phyloP scores from a whole-genome alignment of 108 stramenopile species.

The Skeletonema grethae region DNA sequence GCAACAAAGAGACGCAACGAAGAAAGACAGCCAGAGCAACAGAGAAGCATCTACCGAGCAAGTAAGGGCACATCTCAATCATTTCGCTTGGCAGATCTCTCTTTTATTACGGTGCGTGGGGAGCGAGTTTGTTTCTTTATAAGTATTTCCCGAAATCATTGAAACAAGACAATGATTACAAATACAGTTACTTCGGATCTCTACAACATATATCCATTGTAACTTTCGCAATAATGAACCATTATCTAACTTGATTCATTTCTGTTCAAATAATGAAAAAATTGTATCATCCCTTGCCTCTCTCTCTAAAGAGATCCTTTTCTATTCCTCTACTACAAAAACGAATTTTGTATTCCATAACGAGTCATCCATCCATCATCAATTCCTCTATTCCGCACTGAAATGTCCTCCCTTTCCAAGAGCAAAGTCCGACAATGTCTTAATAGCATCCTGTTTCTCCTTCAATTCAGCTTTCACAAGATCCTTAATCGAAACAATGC shows the following conservation, averaged over 20 bases:
- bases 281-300: neutral
- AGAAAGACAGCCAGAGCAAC: too few species aligned
- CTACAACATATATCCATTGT: neutral
- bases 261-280: neutral
- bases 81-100: too few species aligned
- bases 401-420: constrained; percentile 58
- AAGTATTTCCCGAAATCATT: too few species aligned
- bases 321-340: neutral
- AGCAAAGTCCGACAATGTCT: constrained; percentile 48
- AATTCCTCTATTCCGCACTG: constrained; percentile 37
- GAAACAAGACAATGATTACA: too few species aligned
- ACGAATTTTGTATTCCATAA: neutral
- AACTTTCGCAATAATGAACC: neutral
- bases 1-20: too few species aligned
- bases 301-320: neutral
- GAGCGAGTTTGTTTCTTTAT: too few species aligned
- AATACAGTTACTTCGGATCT: neutral
- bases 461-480: constrained; percentile 50
- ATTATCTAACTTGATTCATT: neutral
- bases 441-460: constrained; percentile 52
- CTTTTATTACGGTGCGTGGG: too few species aligned
- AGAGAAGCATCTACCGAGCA: too few species aligned
- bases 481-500: constrained; percentile 58
- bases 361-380: neutral
- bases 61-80: too few species aligned